Conservation (phyloP, 1,284 basidiomycete genomes). For the Boletus albobrunnescens region DNA sequence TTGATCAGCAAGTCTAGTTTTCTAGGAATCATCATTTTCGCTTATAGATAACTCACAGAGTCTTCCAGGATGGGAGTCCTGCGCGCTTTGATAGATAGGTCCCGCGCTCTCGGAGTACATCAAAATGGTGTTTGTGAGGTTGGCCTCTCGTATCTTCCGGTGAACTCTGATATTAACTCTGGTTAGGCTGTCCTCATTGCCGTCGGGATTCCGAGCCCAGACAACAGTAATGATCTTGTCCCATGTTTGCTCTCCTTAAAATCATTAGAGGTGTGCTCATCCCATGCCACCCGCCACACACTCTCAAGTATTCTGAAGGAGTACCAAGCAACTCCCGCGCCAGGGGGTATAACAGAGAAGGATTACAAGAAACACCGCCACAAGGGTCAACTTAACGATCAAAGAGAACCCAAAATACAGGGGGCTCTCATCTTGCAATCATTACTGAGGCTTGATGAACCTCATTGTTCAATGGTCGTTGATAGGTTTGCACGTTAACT, state of each 20-base stretch:
- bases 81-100: constrained; percentile 68
- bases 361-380: constrained; percentile 17
- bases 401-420: constrained; percentile 69
- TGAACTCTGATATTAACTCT: constrained; percentile 1
- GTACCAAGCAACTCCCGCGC: constrained; percentile 25
- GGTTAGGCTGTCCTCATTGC: constrained; percentile 56
- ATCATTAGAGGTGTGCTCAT: constrained; percentile 45
- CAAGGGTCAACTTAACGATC: constrained; percentile 29
- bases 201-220: constrained; percentile 50
- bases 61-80: constrained; percentile 63
- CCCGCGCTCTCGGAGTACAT: constrained; percentile 43
- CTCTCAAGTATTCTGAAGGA: constrained; percentile 33
- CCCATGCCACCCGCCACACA: neutral
- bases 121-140: constrained; percentile 49
- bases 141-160: constrained; percentile 10
- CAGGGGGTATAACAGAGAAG: constrained; percentile 10
- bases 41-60: constrained; percentile 34
- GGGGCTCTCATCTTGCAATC: constrained; percentile 84
- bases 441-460: constrained; percentile 62
- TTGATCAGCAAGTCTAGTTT: constrained; percentile 47
- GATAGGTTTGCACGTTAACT: constrained; percentile 50
- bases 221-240: constrained; percentile 50
- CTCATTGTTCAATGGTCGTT: constrained; percentile 62
- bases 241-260: constrained; percentile 65
- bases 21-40: constrained; percentile 7